A percentile compares a stretch with the other conserved stretches of the same genome.
phyloP scores from a whole-genome alignment of 2,329 filamentous ascomycete genomes.

The Epichloe sp. region DNA sequence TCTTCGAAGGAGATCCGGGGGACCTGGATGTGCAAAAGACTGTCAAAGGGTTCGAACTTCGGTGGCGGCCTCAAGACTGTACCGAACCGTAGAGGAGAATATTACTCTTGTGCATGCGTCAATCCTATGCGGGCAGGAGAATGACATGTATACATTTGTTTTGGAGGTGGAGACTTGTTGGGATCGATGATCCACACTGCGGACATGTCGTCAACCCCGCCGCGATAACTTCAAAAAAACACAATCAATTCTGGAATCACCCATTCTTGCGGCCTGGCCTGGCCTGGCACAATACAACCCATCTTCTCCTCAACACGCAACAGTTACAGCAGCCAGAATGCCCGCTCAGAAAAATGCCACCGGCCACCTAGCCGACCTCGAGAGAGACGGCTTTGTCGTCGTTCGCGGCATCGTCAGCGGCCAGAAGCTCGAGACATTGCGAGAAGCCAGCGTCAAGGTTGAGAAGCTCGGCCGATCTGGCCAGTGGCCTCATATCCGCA shows the following conservation, averaged over 20 bases:
- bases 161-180: neutral
- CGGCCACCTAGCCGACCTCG: constrained; percentile 33
- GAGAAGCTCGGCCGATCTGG: constrained; percentile 53
- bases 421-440: constrained; percentile 43
- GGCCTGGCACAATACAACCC: too few species aligned
- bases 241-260: too few species aligned
- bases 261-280: too few species aligned
- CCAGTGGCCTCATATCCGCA: constrained; percentile 69
- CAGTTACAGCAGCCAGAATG: constrained; percentile 5
- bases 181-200: neutral
- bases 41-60: constrained; percentile 64
- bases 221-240: too few species aligned
- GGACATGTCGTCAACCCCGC: too few species aligned
- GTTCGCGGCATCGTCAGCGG: constrained; percentile 51
- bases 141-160: neutral
- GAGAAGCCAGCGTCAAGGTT: constrained; percentile 42
- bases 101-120: neutral
- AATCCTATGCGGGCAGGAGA: neutral
- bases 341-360: constrained; percentile 7
- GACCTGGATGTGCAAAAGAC: constrained; percentile 71
- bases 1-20: constrained; percentile 77
- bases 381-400: constrained; percentile 62
- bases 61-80: constrained; percentile 33
- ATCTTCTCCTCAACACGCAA: neutral
- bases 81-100: neutral